Evolutionary conservation across 768 basidiomycete species (phyloP).

Genomic region (Clitopilus hobsonii): DNA sequence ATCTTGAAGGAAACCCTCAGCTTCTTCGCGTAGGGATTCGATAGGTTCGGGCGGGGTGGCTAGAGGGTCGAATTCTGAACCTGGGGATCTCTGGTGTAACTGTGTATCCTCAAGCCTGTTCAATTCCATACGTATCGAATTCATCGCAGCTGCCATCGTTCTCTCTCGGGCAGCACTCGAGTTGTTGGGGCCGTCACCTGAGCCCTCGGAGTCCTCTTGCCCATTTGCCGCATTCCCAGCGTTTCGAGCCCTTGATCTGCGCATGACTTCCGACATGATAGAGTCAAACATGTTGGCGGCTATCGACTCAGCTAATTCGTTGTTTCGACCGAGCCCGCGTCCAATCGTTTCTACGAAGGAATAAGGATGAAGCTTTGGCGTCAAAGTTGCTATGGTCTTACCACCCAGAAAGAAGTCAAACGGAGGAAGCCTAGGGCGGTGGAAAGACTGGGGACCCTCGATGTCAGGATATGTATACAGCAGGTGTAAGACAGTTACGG

Average conservation of each 20-base stretch:
- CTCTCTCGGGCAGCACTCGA: conserved; percentile 7
- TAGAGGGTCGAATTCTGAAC: no score
- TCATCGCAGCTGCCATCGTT: conserved; percentile 12
- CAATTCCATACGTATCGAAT: conserved; percentile 11
- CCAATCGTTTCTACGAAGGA: not conserved
- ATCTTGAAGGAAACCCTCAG: not conserved
- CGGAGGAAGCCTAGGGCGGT: not conserved
- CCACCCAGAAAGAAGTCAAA: not conserved
- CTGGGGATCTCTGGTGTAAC: no score
- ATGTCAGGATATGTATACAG: no score
- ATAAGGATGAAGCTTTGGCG: no score
- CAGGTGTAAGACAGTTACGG: no score
- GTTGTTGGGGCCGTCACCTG: not conserved
- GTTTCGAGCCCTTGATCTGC: not conserved
- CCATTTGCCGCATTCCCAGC: not conserved
- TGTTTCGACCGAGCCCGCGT: no score
- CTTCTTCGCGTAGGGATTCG: not conserved
- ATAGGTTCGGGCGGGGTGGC: no score
- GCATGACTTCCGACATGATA: conserved; percentile 10
- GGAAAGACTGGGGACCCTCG: not conserved
- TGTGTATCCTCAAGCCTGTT: conserved; percentile 4
- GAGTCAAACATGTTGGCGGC: conserved; percentile 12
- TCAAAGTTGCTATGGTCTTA: not conserved
- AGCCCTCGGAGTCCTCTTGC: not conserved
- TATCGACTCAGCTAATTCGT: conserved; percentile 9